These are phyloP conservation scores for Exophiala xenobiotica DNA, from an alignment of 2,329 filamentous ascomycete species.

Conservation along the genomic window DNA sequence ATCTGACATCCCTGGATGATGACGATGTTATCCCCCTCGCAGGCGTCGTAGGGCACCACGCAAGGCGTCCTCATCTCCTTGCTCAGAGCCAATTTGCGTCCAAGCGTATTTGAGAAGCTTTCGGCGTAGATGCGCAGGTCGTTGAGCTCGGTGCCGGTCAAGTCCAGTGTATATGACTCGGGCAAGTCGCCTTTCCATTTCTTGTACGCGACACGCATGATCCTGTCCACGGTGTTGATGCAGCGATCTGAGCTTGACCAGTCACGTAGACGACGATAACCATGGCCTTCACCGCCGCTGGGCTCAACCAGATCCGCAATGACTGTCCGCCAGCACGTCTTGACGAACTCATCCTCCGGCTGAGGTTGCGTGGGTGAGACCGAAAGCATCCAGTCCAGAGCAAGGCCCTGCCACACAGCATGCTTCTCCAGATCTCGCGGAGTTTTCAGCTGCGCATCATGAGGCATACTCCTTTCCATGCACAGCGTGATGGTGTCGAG, in stretches of 20 bases:
- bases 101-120: slow-evolving; percentile 8
- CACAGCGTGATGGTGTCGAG: slow-evolving; percentile 5
- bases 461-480: not conserved
- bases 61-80: not conserved
- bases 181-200: not conserved
- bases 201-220: not conserved
- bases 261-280: slow-evolving; percentile 5
- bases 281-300: slow-evolving; percentile 6
- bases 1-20: slow-evolving; percentile 16
- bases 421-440: not conserved
- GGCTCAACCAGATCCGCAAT: slow-evolving; percentile 14
- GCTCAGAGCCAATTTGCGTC: slow-evolving; percentile 9
- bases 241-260: slow-evolving; percentile 7
- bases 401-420: not conserved
- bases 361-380: not conserved
- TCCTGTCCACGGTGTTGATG: not conserved
- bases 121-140: slow-evolving; percentile 3
- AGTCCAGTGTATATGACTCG: too few species aligned
- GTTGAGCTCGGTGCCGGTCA: not conserved
- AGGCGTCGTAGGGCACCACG: slow-evolving; percentile 3
- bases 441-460: not conserved
- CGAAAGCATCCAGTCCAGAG: slow-evolving; percentile 9
- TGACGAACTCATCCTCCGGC: slow-evolving; percentile 2
- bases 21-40: slow-evolving; percentile 7
- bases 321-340: slow-evolving; percentile 15